Evolutionary conservation across 2,329 filamentous ascomycete genomes (phyloP).

Genomic region (Phoma sp.): DNA sequence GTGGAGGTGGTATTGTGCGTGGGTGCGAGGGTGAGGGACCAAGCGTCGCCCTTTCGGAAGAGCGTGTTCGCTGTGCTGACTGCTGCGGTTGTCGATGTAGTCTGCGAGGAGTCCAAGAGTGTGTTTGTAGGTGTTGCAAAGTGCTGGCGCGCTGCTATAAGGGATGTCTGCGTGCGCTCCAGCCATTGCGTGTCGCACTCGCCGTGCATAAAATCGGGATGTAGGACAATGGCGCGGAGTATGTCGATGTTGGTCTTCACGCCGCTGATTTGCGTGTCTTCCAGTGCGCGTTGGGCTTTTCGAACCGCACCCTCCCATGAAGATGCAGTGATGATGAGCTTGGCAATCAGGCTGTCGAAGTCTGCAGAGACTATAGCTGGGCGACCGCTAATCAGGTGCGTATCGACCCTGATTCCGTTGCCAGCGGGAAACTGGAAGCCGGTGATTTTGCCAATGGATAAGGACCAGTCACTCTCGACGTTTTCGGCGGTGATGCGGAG

Average conservation of each 20-base stretch:
- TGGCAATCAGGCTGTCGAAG: slow-evolving; percentile 66
- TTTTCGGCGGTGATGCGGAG: slow-evolving; percentile 65
- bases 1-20: slow-evolving; percentile 16
- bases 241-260: slow-evolving; percentile 65
- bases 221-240: slow-evolving; percentile 60
- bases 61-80: slow-evolving; percentile 48
- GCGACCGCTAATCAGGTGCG: slow-evolving; percentile 55
- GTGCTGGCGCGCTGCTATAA: slow-evolving; percentile 43
- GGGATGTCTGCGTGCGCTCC: slow-evolving; percentile 54
- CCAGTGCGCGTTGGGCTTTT: slow-evolving; percentile 62
- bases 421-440: slow-evolving; percentile 62
- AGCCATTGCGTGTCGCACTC: slow-evolving; percentile 65
- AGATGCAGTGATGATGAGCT: slow-evolving; percentile 63
- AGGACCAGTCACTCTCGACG: slow-evolving; percentile 58
- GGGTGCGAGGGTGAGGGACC: slow-evolving; percentile 58
- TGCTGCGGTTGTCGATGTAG: slow-evolving; percentile 3
- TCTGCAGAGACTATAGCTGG: slow-evolving; percentile 58
- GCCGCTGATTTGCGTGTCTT: slow-evolving; percentile 62
- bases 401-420: slow-evolving; percentile 65
- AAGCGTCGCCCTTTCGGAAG: slow-evolving; percentile 66
- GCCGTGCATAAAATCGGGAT: slow-evolving; percentile 57
- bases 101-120: neutral
- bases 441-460: slow-evolving; percentile 66
- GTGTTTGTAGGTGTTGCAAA: slow-evolving; percentile 3
- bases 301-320: slow-evolving; percentile 59